Evolutionary conservation across 768 basidiomycete species (phyloP).

Genomic region (Trametes sanguinea): DNA sequence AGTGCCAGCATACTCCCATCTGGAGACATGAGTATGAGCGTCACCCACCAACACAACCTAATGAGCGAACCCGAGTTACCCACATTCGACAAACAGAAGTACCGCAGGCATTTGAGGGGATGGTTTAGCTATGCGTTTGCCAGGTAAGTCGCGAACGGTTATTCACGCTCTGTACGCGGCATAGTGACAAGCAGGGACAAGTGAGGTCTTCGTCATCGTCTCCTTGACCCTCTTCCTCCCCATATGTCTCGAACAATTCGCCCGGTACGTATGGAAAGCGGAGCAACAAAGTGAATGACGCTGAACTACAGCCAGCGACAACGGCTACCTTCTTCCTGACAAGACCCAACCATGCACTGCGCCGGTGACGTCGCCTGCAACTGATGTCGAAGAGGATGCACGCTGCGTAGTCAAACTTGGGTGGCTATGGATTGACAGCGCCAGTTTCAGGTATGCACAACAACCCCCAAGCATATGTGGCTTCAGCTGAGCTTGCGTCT

Average conservation of each 20-base stretch:
- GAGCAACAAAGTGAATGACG: neutral
- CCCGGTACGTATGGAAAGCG: slow-evolving; percentile 33
- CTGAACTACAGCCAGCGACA: slow-evolving; percentile 50
- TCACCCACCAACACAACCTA: neutral
- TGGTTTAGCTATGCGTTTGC: slow-evolving; percentile 89
- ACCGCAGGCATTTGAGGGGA: slow-evolving; percentile 52
- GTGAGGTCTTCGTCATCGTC: slow-evolving; percentile 81
- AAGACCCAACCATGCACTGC: slow-evolving; percentile 57
- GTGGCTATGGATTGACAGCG: slow-evolving; percentile 87
- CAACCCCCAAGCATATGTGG: no score
- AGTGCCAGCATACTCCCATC: no score
- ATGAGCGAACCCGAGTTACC: slow-evolving; percentile 1
- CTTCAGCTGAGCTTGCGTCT: neutral
- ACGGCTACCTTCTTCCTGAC: slow-evolving; percentile 77
- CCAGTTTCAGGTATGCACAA: slow-evolving; percentile 78
- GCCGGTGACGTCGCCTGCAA: slow-evolving; percentile 12
- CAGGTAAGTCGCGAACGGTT: slow-evolving; percentile 46
- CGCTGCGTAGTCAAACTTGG: slow-evolving; percentile 82
- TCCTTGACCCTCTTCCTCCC: slow-evolving; percentile 82
- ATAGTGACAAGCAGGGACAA: slow-evolving; percentile 27
- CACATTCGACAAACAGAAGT: slow-evolving; percentile 23
- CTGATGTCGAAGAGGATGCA: slow-evolving; percentile 34
- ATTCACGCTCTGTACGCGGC: neutral
- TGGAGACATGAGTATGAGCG: neutral
- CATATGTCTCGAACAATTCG: slow-evolving; percentile 85